Evolutionary conservation across 139 green algal genomes (phyloP).

Genomic region (Asterochloris erici): DNA sequence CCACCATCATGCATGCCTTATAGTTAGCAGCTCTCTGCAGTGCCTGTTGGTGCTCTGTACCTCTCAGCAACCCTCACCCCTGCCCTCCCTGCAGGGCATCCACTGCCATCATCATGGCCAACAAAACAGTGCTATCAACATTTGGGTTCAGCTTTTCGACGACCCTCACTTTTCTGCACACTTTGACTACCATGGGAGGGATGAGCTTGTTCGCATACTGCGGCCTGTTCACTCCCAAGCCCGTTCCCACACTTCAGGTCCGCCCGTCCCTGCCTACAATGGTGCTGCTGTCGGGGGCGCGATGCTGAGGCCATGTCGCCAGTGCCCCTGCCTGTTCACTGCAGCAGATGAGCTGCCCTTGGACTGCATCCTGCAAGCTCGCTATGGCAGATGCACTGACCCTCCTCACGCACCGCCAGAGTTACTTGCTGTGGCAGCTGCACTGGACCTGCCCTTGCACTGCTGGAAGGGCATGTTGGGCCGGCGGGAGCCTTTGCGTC

Average conservation of each 20-base stretch:
- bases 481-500: too few relatives aligned
- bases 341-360: background rate
- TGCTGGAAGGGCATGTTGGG: background rate
- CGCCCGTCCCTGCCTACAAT: background rate
- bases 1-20: too few relatives aligned
- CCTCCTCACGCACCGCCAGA: slow-evolving; percentile 41
- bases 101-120: slow-evolving; percentile 82
- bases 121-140: slow-evolving; percentile 61
- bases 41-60: too few relatives aligned
- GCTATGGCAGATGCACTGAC: slow-evolving; percentile 34
- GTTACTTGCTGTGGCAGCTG: background rate
- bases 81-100: background rate
- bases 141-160: slow-evolving; percentile 78
- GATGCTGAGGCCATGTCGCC: background rate
- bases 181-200: slow-evolving; percentile 63
- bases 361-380: background rate
- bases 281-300: background rate
- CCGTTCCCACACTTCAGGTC: slow-evolving; percentile 12
- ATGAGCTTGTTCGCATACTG: slow-evolving; percentile 31
- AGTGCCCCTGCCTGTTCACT: background rate
- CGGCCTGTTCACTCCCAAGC: slow-evolving; percentile 15
- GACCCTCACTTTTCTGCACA: slow-evolving; percentile 83
- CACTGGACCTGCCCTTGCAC: background rate
- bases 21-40: too few relatives aligned
- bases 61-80: too few relatives aligned